Percentiles rank a stretch among this genome's conserved stretches.
These are phyloP conservation scores for Diaporthe australafricana DNA, from an alignment of 2,329 filamentous ascomycete genomes.

Conservation along the genomic window DNA sequence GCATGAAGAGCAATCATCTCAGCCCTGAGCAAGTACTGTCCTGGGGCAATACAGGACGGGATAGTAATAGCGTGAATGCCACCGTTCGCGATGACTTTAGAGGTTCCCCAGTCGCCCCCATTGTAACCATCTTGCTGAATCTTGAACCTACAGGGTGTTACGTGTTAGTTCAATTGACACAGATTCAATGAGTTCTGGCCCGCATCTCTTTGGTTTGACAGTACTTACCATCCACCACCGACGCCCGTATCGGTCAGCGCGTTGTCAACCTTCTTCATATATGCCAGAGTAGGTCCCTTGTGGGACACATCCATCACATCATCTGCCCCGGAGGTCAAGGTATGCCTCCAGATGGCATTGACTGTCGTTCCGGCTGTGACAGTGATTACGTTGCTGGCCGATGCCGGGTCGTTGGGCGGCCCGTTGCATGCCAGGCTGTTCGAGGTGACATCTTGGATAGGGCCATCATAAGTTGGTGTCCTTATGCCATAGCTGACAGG, in stretches of 20 bases:
- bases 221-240: constrained; percentile 52
- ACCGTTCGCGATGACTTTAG: constrained; percentile 58
- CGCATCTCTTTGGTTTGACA: background rate
- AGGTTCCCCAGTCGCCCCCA: constrained; percentile 56
- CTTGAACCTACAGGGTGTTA: constrained; percentile 44
- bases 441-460: constrained; percentile 66
- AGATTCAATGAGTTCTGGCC: too few species aligned
- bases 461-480: constrained; percentile 65
- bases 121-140: constrained; percentile 56
- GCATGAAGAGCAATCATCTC: constrained; percentile 47
- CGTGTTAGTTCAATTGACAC: background rate
- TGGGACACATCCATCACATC: constrained; percentile 69
- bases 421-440: constrained; percentile 69
- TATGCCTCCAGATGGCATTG: constrained; percentile 68
- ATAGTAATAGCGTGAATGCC: constrained; percentile 49
- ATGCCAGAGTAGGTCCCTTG: constrained; percentile 65
- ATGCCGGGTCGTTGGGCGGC: constrained; percentile 63
- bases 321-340: constrained; percentile 56
- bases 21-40: constrained; percentile 47
- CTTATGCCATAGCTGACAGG: constrained; percentile 53
- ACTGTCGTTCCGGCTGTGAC: constrained; percentile 62
- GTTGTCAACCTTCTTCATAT: constrained; percentile 65
- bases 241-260: constrained; percentile 56
- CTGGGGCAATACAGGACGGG: constrained; percentile 44
- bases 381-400: constrained; percentile 59